Evolutionary conservation across 768 basidiomycete genomes (phyloP), one percentile per base, ranked within the genome.

Genomic region (Dictyophora rubrovolvata): DNA sequence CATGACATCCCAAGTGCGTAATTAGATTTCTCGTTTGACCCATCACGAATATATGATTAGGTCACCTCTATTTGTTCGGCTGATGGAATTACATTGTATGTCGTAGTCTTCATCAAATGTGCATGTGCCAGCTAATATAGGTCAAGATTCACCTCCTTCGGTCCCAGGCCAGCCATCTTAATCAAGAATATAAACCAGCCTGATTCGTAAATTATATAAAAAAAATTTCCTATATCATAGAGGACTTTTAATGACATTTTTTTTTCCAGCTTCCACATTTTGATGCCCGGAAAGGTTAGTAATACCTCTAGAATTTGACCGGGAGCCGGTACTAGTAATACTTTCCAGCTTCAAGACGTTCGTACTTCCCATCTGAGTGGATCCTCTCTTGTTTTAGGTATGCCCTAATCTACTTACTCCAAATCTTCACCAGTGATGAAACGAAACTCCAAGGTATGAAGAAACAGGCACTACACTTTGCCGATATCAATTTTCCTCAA

Each of bases 321-420:
- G n/a, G n/a, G 5, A 34, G 23, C 20, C 28, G 34, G 33, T 36
- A 12, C 20, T 17, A 20, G 4, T 9, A 23, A 12, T 53, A 12
- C 21, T 23, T 5, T 51, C 14, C 67, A 74, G 67, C 36, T 79
- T 22, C 73, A 79, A 58, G 86, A 87, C 63, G 71, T 87, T 18
- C 80, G 83, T 73, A 69, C 77, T 1, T 74, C 82, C 35, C 75
- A 81, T 66, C 69, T 87, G 5, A 72, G 69, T 35, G 77, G 73
- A 2, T 68, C 71, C 34, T 71, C 75, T 37, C 72, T 87, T 12
- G 77, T 76, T 5, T 67, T 87, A 61, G 85, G 85, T 83, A 69
- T 48, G 56, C 54, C 36, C n/a, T 16, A n/a, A 12, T 16, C 5
- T 48, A 60, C 12, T 7, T 21, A 33, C 8, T 54, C 28, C 17